Base-by-base conservation (phyloP, 345 rosid species). In the Gossypium anomalum region DNA sequence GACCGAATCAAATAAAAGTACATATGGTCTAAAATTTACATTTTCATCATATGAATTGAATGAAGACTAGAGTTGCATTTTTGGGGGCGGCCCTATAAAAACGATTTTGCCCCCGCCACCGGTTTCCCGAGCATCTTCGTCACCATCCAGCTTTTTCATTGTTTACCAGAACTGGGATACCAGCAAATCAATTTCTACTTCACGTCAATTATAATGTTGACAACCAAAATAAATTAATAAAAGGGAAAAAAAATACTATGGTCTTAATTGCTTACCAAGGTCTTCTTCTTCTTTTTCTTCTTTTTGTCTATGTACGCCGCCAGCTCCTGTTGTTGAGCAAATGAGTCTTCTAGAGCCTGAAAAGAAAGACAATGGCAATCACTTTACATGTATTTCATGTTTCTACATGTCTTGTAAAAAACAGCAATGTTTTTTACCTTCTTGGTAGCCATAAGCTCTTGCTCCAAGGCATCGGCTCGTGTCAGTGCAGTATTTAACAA, bases 271-370 rank as follows among this genome's bases (percentile, higher is more conserved):
- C 78, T 11, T 77, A 89, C 92, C 79, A 84, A 75, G 23, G 43
- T 57, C 67, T 19, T 75, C 86, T 89, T 92, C 87, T 89, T 93
- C 83, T 88, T 92, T 81, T 88, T 92, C 84, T 90, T 92, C 87
- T 94, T 94, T 70, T 90, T 90, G 52, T 92, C 94, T 19, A 94
- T 78, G 81, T 90, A 92, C 14, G 90, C 92, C 51, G 87, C 47
- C 4, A 94, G 87, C 75, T 94, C 97, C 71, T 87, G 91, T 69
- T 90, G 97, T 64, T 82, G 89, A 41, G 86, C 49, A 59, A 88
- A 81, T 2, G 97, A 85, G 7, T 94, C 95, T 62, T 90, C 98
- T 73, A 94, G 79, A 44, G 95, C 95, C 98, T 94, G 84, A 57
- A 25, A 61, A 57, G 23, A 22, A 74, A 79, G 55, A 59, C 53